phyloP scores from a whole-genome alignment of 164 flowering plant genomes.

The Nelumbo lutea region DNA sequence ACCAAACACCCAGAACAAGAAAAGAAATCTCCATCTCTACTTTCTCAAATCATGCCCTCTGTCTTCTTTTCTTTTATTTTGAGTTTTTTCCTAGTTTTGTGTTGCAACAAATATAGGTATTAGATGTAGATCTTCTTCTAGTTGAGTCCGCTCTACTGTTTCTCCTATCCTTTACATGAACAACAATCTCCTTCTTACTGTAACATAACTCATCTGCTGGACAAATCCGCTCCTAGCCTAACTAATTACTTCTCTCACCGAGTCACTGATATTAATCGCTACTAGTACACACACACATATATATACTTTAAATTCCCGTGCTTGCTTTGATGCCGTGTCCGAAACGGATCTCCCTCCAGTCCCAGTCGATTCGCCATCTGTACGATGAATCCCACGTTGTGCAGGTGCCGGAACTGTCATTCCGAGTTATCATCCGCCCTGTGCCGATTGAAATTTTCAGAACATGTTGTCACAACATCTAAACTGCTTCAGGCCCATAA shows the following conservation, averaged over 20 bases:
- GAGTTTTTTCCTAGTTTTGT: too few relatives aligned
- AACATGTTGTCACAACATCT: conserved; percentile 31
- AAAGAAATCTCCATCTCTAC: too few relatives aligned
- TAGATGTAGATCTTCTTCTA: too few relatives aligned
- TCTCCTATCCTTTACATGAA: neutral
- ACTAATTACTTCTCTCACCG: neutral
- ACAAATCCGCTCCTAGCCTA: neutral
- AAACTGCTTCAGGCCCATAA: conserved; percentile 10
- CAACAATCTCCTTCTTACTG: neutral
- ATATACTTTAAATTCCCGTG: neutral
- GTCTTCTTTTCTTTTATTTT: too few relatives aligned
- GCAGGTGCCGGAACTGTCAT: neutral
- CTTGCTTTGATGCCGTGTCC: neutral
- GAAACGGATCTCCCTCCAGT: neutral
- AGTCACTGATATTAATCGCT: too few relatives aligned
- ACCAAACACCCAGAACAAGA: too few relatives aligned
- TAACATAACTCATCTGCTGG: neutral
- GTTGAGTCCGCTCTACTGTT: neutral
- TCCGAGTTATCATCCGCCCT: neutral
- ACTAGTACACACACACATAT: too few relatives aligned
- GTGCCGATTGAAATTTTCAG: conserved; percentile 26
- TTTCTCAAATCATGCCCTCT: too few relatives aligned
- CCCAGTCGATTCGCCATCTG: neutral
- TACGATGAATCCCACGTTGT: neutral
- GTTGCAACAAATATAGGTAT: too few relatives aligned